Percentiles rank a stretch among this genome's conserved stretches.
Conservation (phyloP, 306 rosid species). For the Quercus rubra region DNA sequence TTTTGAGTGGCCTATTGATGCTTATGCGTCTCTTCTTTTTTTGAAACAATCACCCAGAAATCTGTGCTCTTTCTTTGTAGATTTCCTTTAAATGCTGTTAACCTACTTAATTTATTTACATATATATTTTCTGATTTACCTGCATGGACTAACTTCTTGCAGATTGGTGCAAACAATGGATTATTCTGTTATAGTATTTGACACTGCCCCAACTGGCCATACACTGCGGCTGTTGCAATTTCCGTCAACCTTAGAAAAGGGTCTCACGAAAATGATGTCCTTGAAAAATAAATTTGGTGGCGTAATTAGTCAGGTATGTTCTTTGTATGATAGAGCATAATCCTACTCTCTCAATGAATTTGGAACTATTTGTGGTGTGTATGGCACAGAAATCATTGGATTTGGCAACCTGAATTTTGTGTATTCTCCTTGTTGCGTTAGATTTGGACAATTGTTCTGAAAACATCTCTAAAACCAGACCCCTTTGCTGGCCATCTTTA, state of each 20-base stretch:
- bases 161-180: slow-evolving; percentile 99
- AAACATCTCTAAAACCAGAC: neutral
- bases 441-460: neutral
- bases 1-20: neutral
- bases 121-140: slow-evolving; percentile 8
- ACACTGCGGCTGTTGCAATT: slow-evolving; percentile 93
- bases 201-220: slow-evolving; percentile 99
- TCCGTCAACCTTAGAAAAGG: slow-evolving; percentile 94
- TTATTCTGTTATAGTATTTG: slow-evolving; percentile 93
- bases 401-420: neutral
- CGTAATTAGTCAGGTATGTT: slow-evolving; percentile 72
- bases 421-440: neutral
- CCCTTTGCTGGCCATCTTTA: slow-evolving; percentile 4
- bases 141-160: slow-evolving; percentile 21
- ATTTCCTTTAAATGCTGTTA: neutral
- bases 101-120: neutral
- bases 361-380: slow-evolving; percentile 4
- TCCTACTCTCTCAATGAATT: neutral
- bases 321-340: slow-evolving; percentile 1
- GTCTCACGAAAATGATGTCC: slow-evolving; percentile 89
- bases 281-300: slow-evolving; percentile 96
- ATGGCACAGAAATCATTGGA: neutral
- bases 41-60: neutral
- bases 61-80: neutral
- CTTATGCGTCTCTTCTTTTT: neutral